These are phyloP conservation scores for Cytospora chrysosperma DNA, from an alignment of 2,329 filamentous ascomycete genomes.

Conservation along the genomic window DNA sequence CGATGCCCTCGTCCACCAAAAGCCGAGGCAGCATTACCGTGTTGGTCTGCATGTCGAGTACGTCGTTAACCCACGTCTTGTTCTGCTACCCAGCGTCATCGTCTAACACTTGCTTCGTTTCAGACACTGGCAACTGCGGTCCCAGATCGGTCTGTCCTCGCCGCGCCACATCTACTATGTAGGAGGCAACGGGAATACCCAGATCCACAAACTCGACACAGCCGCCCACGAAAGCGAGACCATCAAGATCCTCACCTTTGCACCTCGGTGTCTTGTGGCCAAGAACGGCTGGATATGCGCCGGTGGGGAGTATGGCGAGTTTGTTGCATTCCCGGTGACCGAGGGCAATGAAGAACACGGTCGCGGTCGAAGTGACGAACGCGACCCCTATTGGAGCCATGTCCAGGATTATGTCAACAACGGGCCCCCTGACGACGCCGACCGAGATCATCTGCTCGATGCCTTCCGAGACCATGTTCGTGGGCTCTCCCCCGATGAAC, in stretches of 20 bases:
- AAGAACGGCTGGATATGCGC: slow-evolving; percentile 86
- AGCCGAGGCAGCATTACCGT: slow-evolving; percentile 65
- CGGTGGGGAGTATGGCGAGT: slow-evolving; percentile 85
- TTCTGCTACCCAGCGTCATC: slow-evolving; percentile 23
- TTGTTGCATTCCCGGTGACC: slow-evolving; percentile 71
- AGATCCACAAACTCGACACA: slow-evolving; percentile 68
- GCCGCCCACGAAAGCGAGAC: slow-evolving; percentile 69
- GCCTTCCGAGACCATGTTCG: slow-evolving; percentile 27
- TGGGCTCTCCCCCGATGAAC: slow-evolving; percentile 12
- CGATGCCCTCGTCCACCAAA: slow-evolving; percentile 60
- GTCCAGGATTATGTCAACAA: slow-evolving; percentile 4
- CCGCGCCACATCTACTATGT: slow-evolving; percentile 83
- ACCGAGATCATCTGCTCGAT: slow-evolving; percentile 27
- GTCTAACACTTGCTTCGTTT: slow-evolving; percentile 6
- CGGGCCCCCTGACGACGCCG: not conserved
- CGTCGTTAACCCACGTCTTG: slow-evolving; percentile 64
- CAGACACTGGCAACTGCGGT: slow-evolving; percentile 86
- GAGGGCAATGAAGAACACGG: slow-evolving; percentile 34
- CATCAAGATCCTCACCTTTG: slow-evolving; percentile 68
- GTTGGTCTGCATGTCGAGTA: slow-evolving; percentile 35
- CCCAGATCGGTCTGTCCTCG: slow-evolving; percentile 80
- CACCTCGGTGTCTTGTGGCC: slow-evolving; percentile 83
- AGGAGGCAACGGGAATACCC: slow-evolving; percentile 63
- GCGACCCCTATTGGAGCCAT: slow-evolving; percentile 32
- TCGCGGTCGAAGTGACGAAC: slow-evolving; percentile 32